phyloP scores from a whole-genome alignment of 257 asterid species.

The Galeopsis tetrahit region DNA sequence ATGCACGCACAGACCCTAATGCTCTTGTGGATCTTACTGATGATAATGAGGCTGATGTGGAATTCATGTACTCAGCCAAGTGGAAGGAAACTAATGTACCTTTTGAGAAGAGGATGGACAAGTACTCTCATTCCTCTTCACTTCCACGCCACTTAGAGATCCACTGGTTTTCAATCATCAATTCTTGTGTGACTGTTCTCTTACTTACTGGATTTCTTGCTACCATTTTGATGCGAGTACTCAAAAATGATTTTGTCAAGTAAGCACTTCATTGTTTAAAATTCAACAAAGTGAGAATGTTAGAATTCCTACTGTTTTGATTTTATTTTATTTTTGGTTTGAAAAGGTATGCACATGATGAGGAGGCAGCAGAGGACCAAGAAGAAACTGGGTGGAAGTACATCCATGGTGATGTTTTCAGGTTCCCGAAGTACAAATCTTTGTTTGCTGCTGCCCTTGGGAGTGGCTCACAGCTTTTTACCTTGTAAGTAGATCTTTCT shows the following conservation, averaged over 20 bases:
- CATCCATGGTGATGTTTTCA: constrained; percentile 77
- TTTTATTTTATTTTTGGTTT: constrained; percentile 20
- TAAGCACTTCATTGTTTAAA: constrained; percentile 38
- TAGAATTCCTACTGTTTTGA: constrained; percentile 9
- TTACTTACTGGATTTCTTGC: constrained; percentile 72
- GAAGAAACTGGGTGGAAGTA: constrained; percentile 86
- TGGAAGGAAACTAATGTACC: constrained; percentile 64
- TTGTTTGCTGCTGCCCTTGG: constrained; percentile 71
- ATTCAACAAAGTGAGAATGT: background rate
- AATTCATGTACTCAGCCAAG: constrained; percentile 60
- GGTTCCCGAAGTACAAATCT: constrained; percentile 67
- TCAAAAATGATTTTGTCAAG: constrained; percentile 77
- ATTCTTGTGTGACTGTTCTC: constrained; percentile 72
- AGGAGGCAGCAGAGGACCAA: constrained; percentile 68
- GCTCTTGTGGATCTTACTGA: constrained; percentile 71
- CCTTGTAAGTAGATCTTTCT: constrained; percentile 51
- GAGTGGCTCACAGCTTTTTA: constrained; percentile 73
- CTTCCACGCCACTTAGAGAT: constrained; percentile 68
- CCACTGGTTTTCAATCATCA: constrained; percentile 78
- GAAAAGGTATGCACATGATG: constrained; percentile 72
- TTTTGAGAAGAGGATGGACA: constrained; percentile 78
- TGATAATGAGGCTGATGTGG: constrained; percentile 63
- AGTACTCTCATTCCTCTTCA: constrained; percentile 61
- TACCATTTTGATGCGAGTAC: constrained; percentile 70
- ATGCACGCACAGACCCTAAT: constrained; percentile 69